A percentile compares a stretch with the other conserved stretches of the same genome.
Conservation (phyloP, 371 early-diverging fungal genomes). For the Haplosporangium sp. region DNA sequence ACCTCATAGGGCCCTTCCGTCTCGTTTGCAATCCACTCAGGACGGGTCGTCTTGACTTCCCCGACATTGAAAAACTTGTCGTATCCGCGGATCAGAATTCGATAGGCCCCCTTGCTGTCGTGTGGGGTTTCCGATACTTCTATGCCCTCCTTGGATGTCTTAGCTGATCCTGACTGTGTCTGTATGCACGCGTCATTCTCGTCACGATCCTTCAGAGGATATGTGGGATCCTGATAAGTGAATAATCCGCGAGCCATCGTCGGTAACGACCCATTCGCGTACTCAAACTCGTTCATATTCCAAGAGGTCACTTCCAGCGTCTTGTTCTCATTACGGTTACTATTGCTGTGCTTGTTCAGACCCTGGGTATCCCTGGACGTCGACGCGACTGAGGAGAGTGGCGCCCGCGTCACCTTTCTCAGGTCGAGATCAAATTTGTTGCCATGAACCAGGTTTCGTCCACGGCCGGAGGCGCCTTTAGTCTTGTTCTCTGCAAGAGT, state of each 20-base stretch:
- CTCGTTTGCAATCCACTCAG: conserved; percentile 59
- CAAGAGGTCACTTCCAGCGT: conserved; percentile 58
- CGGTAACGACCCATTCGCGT: conserved; percentile 63
- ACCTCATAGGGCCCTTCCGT: conserved; percentile 91
- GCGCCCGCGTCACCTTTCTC: background rate
- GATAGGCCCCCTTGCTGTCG: conserved; percentile 24
- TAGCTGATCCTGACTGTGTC: background rate
- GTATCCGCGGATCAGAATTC: conserved; percentile 88
- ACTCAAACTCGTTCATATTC: conserved; percentile 70
- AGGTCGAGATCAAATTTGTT: conserved; percentile 29
- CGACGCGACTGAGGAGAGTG: background rate
- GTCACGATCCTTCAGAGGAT: background rate
- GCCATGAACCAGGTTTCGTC: conserved; percentile 38
- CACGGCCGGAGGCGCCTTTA: conserved; percentile 8
- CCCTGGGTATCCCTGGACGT: background rate
- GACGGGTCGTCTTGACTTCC: conserved; percentile 69
- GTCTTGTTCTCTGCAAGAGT: conserved; percentile 21
- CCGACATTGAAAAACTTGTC: conserved; percentile 94
- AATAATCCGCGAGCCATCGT: conserved; percentile 89
- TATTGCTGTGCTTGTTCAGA: background rate
- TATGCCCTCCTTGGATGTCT: background rate
- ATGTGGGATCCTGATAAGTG: conserved; percentile 58
- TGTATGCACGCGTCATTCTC: background rate
- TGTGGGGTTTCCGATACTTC: background rate
- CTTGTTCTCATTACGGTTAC: background rate